Evolutionary conservation across 2,329 filamentous ascomycete genomes (phyloP), one percentile per base, ranked within the genome.

Genomic region (Colletotrichum sp.): DNA sequence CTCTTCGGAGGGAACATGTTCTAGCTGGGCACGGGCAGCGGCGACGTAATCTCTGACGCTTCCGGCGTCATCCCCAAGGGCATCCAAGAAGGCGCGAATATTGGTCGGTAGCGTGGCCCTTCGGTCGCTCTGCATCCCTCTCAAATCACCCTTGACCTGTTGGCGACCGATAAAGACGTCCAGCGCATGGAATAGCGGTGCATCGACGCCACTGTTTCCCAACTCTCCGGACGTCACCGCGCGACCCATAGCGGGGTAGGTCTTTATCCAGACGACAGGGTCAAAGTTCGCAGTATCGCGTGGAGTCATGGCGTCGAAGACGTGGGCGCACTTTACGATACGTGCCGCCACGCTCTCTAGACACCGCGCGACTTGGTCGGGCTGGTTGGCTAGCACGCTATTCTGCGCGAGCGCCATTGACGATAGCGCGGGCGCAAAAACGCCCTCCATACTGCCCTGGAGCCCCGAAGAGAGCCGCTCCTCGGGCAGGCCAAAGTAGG

Each of bases 191-290:
- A 75, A 75, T 21, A 75, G 64, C 13, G 73, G 73, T 14, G 64
- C 63, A 7, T 75, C 73, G 18, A 68, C 73, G 34, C 73, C 73
- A 32, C 73, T 75, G 43, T 75, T 75, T 8, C 73, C 73, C 26
- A 75, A 21, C 32, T 75, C 73, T 64, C 73, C 73, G 4, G 73
- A 18, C 4, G 43, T 68, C 13, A 75, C 73, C 24, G 73, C 52
- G 7, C 28, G 73, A 34, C 73, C 70, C 57, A 75, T 75, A 34
- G 73, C 73, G 10, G 73, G 70, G 13, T 75, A 73, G 30, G 73
- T 73, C 70, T 75, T 75, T 70, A 75, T 75, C 73, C 73, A 75
- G n/a, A 73, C 21, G 34, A 73, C 73, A 14, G 73, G 73, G 39
- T 75, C 73, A 26, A 75, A 75, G 9, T 48, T 21, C 4, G 64